Conservation (phyloP, 805 yeast species). For the Yamadazyma akitaensis region DNA sequence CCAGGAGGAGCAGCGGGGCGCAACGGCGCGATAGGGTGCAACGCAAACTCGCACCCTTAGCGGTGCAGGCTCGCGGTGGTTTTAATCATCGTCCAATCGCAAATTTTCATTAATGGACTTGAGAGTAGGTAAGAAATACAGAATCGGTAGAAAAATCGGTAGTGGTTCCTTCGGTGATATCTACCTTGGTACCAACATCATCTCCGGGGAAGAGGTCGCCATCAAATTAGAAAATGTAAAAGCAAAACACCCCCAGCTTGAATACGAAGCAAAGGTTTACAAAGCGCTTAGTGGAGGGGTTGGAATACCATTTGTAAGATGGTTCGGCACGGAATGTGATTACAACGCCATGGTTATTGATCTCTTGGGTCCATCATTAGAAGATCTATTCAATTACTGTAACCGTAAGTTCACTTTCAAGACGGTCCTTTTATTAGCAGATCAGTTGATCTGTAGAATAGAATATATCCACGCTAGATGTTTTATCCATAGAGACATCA, state of each 20-base stretch:
- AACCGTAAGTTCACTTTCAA: constrained; percentile 89
- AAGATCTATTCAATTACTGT: constrained; percentile 94
- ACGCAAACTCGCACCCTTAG: neutral
- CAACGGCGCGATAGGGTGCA: too few relatives aligned
- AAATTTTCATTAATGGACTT: constrained; percentile 19
- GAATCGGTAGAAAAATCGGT: constrained; percentile 93
- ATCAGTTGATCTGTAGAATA: constrained; percentile 89
- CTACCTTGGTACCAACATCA: constrained; percentile 87
- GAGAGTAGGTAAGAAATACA: constrained; percentile 79
- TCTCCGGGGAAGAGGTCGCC: constrained; percentile 97
- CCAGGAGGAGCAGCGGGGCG: too few relatives aligned
- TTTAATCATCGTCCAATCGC: constrained; percentile 1
- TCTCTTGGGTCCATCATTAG: constrained; percentile 90
- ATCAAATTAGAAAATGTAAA: constrained; percentile 86
- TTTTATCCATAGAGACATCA: constrained; percentile 80
- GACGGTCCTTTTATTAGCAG: constrained; percentile 89
- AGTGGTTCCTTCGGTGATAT: constrained; percentile 98
- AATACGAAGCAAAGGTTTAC: constrained; percentile 95
- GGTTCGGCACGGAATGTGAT: constrained; percentile 94
- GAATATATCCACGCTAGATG: constrained; percentile 95
- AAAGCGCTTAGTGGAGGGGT: constrained; percentile 94
- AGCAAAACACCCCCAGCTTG: constrained; percentile 95
- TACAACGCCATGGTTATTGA: constrained; percentile 97
- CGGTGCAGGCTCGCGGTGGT: neutral
- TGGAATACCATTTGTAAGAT: constrained; percentile 94